Base-by-base conservation (phyloP, 257 asterid genomes). In the Petunia axillaris region DNA sequence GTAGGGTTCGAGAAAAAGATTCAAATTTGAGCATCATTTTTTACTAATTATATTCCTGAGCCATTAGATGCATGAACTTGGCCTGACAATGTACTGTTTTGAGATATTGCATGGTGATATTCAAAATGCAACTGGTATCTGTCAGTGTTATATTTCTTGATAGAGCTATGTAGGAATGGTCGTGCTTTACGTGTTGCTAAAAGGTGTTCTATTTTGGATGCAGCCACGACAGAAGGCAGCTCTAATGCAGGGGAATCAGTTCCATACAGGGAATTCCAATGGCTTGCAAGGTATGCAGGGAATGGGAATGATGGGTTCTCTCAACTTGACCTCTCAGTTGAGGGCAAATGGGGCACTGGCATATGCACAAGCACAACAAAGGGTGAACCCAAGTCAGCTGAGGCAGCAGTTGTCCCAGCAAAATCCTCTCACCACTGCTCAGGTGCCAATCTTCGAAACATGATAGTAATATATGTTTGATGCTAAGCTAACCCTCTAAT, bases 211-310 rank as follows among this genome's bases (percentile, higher is more conserved):
- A 46, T 85, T n/a, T 71, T 84, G 46, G 78, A 44, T 90, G 94
- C 91, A 96, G 97, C 97, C 96, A 14, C 90, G 96, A 52, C 97
- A 91, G 85, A 92, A 94, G 88, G 89, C 94, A 3, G 93, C 90
- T 65, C 86, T 91, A 74, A 82, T 89, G 89, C 97, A 87, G 87
- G 97, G 96, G 78, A 89, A 93, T 64, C 99, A 93, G 88, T 89
- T 89, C 80, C 95, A 91, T 81, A 84, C 91, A 2, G 93, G 97
- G 74, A 94, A 86, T 88, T 82, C 96, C 84, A 85, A 95, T 63
- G 99, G 94, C 48, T 86, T 93, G 85, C 92, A 85, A 46, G 98
- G 94, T 82, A 89, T 89, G 85, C 95, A 89, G 83, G 90, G 86
- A 80, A 87, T 91, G 97, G 96, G 96, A 79, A 89, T 91, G 91